Percentiles rank a stretch among this genome's conserved stretches.
Conservation (phyloP, 2,329 filamentous ascomycete species). For the Penicillium sp. region DNA sequence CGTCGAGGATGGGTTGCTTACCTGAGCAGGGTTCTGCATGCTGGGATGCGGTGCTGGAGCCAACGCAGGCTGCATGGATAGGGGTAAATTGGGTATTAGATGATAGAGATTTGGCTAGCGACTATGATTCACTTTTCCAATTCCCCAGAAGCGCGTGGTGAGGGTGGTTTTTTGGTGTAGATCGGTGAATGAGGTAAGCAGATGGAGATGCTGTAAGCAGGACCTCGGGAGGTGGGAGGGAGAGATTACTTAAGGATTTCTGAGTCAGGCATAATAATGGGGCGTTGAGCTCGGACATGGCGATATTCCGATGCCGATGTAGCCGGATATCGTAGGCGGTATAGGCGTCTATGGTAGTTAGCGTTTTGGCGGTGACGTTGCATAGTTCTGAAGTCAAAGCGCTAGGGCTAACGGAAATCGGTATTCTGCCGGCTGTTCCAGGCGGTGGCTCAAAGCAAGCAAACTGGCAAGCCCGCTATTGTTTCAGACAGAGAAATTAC, state of each 20-base stretch:
- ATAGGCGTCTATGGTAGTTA: not conserved
- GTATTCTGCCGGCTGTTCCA: no score
- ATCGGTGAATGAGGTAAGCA: slow-evolving; percentile 29
- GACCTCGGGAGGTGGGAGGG: slow-evolving; percentile 18
- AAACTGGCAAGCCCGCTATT: no score
- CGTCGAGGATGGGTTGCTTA: slow-evolving; percentile 48
- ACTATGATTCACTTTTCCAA: slow-evolving; percentile 2
- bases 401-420: no score
- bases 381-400: no score
- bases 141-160: slow-evolving; percentile 4
- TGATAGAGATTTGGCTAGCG: slow-evolving; percentile 5
- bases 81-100: slow-evolving; percentile 16
- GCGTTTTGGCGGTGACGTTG: no score
- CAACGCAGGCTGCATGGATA: slow-evolving; percentile 49
- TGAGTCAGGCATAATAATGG: slow-evolving; percentile 12
- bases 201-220: slow-evolving; percentile 42
- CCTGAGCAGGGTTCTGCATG: slow-evolving; percentile 55
- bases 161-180: slow-evolving; percentile 21
- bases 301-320: not conserved
- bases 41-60: slow-evolving; percentile 52
- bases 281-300: not conserved
- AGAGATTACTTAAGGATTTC: slow-evolving; percentile 26
- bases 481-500: no score
- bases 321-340: not conserved
- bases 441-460: no score